Percentiles rank a stretch among this genome's conserved stretches.
Conservation (phyloP, 2,329 filamentous ascomycete species). For the Fusarium solani-melongenae region DNA sequence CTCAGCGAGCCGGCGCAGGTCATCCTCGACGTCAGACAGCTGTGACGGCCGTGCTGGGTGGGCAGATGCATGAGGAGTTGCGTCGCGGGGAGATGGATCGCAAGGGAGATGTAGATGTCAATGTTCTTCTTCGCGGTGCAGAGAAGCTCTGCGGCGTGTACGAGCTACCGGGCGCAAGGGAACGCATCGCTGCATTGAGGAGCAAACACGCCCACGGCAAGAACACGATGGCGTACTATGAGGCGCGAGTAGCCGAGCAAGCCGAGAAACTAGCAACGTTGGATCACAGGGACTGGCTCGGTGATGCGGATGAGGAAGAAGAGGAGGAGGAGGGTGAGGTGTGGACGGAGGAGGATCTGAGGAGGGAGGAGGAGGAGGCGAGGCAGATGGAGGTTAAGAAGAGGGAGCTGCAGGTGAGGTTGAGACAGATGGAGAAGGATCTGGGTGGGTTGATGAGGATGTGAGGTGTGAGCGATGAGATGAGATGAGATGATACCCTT, state of each 20-base stretch:
- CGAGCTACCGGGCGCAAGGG: conserved; percentile 80
- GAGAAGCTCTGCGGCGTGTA: conserved; percentile 93
- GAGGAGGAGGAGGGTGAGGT: conserved; percentile 60
- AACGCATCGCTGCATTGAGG: conserved; percentile 79
- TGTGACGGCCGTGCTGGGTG: conserved; percentile 88
- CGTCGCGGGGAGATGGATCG: conserved; percentile 62
- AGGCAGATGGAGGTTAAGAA: conserved; percentile 67
- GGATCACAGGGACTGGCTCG: conserved; percentile 70
- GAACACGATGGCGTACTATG: conserved; percentile 82
- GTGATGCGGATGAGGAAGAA: conserved; percentile 64
- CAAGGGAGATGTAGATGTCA: conserved; percentile 83
- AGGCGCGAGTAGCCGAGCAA: conserved; percentile 82
- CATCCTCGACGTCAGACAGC: conserved; percentile 79
- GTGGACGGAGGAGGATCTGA: conserved; percentile 76
- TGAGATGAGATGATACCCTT: conserved; percentile 26
- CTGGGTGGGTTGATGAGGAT: conserved; percentile 65
- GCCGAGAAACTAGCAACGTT: conserved; percentile 77
- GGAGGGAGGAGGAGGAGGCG: conserved; percentile 75
- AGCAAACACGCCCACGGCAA: conserved; percentile 76
- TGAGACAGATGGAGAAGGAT: conserved; percentile 67
- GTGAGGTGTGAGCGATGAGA: conserved; percentile 46
- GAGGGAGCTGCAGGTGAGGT: conserved; percentile 63
- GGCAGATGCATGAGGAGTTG: conserved; percentile 87
- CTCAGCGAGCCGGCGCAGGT: conserved; percentile 55
- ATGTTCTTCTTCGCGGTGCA: conserved; percentile 84